Evolutionary conservation across 805 yeast genomes (phyloP).

Genomic region (Hanseniaspora nectarophila): DNA sequence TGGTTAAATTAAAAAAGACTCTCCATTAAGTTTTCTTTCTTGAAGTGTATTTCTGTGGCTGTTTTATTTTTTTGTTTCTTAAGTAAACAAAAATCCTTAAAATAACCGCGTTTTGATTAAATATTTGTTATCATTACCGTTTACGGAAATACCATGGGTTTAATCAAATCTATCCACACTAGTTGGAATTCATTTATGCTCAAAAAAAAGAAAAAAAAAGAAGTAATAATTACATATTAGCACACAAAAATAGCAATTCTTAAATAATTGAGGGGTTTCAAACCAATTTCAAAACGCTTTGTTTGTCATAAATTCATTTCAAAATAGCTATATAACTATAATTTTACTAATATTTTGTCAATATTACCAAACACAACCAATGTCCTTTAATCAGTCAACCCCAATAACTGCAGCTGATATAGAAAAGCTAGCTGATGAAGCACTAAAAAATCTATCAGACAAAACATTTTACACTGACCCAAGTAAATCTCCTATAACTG

Average conservation of each 20-base stretch:
- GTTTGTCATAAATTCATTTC: no score
- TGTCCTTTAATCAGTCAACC: neutral
- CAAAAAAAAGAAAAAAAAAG: no score
- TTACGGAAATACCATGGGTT: neutral
- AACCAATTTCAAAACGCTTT: no score
- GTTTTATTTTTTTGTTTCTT: no score
- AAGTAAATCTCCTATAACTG: neutral
- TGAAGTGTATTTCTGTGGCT: neutral
- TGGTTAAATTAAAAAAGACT: neutral
- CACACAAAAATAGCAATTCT: no score
- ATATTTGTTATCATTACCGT: neutral
- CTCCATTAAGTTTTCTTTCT: neutral
- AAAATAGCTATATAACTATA: no score
- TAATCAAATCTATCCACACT: neutral
- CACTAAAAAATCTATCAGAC: neutral
- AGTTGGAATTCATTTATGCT: no score
- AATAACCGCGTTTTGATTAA: neutral
- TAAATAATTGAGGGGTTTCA: no score
- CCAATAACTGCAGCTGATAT: neutral
- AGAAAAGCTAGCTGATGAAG: neutral
- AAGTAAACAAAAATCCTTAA: neutral
- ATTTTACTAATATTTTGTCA: no score
- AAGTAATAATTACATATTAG: no score
- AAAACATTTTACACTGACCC: neutral
- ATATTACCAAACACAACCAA: no score